Conservation (phyloP, 2,329 filamentous ascomycete genomes). For the Cytospora chrysosperma region DNA sequence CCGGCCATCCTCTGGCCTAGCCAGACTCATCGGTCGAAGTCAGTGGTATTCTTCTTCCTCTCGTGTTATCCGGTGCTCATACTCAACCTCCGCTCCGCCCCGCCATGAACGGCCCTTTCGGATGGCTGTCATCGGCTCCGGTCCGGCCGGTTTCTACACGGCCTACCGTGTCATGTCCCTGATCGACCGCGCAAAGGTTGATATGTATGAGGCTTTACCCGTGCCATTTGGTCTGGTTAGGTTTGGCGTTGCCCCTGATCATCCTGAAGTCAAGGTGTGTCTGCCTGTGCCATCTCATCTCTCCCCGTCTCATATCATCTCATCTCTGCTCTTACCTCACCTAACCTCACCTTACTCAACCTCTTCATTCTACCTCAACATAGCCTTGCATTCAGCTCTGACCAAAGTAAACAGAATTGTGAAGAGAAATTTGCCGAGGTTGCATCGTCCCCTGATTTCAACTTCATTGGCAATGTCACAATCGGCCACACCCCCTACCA, state of each 20-base stretch:
- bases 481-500: slow-evolving; percentile 58
- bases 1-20: slow-evolving; percentile 7
- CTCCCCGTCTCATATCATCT: no score
- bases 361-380: not conserved
- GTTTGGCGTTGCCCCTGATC: slow-evolving; percentile 96
- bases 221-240: slow-evolving; percentile 91
- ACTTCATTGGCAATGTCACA: slow-evolving; percentile 85
- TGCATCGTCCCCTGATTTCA: slow-evolving; percentile 77
- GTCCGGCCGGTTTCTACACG: slow-evolving; percentile 94
- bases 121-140: slow-evolving; percentile 87
- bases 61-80: slow-evolving; percentile 6
- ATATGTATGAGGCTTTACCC: slow-evolving; percentile 95
- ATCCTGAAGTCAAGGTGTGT: slow-evolving; percentile 91
- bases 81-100: slow-evolving; percentile 19
- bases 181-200: slow-evolving; percentile 69
- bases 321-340: no score
- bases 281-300: no score
- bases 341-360: not conserved
- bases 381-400: not conserved
- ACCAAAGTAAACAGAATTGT: slow-evolving; percentile 66
- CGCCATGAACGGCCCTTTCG: slow-evolving; percentile 59
- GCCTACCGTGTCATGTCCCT: slow-evolving; percentile 80
- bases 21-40: not conserved
- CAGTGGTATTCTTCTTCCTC: not conserved
- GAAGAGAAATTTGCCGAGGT: slow-evolving; percentile 92